A percentile compares a stretch with the other conserved stretches of the same genome.
phyloP scores from a whole-genome alignment of 2,329 filamentous ascomycete genomes.

The Nigrospora osmanthi region DNA sequence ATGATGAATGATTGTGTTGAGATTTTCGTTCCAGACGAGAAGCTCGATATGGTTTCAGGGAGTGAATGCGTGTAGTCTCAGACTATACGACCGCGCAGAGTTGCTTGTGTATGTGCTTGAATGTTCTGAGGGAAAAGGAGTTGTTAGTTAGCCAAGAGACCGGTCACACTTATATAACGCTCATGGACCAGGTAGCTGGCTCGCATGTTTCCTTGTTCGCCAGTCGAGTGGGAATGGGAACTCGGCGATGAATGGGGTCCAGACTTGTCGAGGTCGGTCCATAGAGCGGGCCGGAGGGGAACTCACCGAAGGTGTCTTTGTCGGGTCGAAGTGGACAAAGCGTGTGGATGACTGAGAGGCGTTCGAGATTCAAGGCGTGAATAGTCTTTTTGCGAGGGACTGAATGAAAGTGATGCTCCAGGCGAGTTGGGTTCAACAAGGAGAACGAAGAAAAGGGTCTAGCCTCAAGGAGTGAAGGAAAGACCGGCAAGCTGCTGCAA shows the following conservation, averaged over 20 bases:
- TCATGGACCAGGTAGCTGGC: neutral
- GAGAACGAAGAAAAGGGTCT: constrained; percentile 18
- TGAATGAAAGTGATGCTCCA: constrained; percentile 33
- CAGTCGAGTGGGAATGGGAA: too few relatives aligned
- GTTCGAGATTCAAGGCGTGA: neutral
- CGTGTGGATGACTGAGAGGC: neutral
- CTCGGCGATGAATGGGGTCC: too few relatives aligned
- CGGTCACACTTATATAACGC: neutral
- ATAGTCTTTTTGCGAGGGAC: constrained; percentile 8
- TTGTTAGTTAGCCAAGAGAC: constrained; percentile 2
- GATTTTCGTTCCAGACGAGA: constrained; percentile 34
- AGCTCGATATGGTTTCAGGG: constrained; percentile 14
- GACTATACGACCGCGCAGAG: neutral
- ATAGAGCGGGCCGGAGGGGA: neutral
- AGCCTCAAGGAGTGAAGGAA: constrained; percentile 29
- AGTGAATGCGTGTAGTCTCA: constrained; percentile 2
- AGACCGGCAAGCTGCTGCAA: constrained; percentile 14
- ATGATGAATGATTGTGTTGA: constrained; percentile 35
- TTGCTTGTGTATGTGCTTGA: constrained; percentile 7
- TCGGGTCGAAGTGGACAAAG: neutral
- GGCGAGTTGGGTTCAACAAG: constrained; percentile 24
- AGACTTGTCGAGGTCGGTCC: too few relatives aligned
- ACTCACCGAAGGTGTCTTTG: constrained; percentile 3
- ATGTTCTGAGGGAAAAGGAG: neutral
- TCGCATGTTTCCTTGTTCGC: neutral